Evolutionary conservation across 208 protist species (phyloP).

Genomic region (Leptomonas pyrrhocoris): DNA sequence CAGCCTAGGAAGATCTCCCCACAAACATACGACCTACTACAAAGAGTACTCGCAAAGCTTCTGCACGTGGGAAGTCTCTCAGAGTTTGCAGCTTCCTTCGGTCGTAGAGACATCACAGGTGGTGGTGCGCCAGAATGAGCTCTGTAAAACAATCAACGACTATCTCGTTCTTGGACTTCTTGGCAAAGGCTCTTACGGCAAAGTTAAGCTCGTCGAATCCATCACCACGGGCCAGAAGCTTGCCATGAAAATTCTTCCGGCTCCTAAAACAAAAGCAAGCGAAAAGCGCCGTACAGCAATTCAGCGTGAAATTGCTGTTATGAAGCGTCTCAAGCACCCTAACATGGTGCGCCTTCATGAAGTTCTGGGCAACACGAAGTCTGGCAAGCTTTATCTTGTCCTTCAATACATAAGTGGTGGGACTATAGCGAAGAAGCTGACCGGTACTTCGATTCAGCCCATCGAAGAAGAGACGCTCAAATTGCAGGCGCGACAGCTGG

Average conservation of each 20-base stretch:
- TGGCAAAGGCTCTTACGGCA: slow-evolving; percentile 93
- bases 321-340: slow-evolving; percentile 89
- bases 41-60: slow-evolving; percentile 8
- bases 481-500: slow-evolving; percentile 33
- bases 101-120: slow-evolving; percentile 30
- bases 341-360: slow-evolving; percentile 90
- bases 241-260: slow-evolving; percentile 69
- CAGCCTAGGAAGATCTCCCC: background rate
- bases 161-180: slow-evolving; percentile 83
- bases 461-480: slow-evolving; percentile 34
- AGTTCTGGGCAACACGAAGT: slow-evolving; percentile 86
- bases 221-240: slow-evolving; percentile 45
- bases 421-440: slow-evolving; percentile 25
- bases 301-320: slow-evolving; percentile 70
- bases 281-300: slow-evolving; percentile 19
- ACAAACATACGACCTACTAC: background rate
- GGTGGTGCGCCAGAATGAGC: slow-evolving; percentile 24
- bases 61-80: slow-evolving; percentile 7
- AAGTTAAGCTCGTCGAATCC: slow-evolving; percentile 94
- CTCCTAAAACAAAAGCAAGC: slow-evolving; percentile 1
- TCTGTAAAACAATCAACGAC: slow-evolving; percentile 59
- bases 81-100: background rate
- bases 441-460: slow-evolving; percentile 19
- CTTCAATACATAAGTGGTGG: slow-evolving; percentile 74
- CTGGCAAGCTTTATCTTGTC: slow-evolving; percentile 80